Percentiles rank a stretch among this genome's conserved stretches.
phyloP scores from a whole-genome alignment of 176 grass and related monocot species.

The Melocanna baccifera region DNA sequence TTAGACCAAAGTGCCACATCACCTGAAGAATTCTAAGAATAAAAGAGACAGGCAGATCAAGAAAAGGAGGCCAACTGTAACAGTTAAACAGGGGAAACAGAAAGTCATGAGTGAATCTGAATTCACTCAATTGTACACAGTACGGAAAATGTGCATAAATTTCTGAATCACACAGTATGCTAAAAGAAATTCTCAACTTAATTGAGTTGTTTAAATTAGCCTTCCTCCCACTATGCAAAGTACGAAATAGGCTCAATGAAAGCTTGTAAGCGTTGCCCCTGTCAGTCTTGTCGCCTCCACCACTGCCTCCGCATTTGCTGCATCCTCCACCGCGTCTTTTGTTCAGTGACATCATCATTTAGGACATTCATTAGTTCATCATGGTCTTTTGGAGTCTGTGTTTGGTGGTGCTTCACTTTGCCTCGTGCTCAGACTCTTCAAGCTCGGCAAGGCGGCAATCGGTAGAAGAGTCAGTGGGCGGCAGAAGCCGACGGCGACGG shows the following conservation, averaged over 20 bases:
- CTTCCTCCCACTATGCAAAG: constrained; percentile 19
- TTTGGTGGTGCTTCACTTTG: no score
- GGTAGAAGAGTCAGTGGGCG: no score
- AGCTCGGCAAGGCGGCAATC: no score
- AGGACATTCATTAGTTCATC: no score
- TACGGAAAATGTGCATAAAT: background rate
- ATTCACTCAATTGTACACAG: background rate
- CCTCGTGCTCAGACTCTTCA: no score
- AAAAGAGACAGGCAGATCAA: background rate
- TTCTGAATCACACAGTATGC: background rate
- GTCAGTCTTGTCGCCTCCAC: no score
- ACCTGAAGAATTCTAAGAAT: constrained; percentile 11
- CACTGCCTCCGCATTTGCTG: no score
- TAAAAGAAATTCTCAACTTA: background rate
- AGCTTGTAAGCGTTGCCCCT: background rate
- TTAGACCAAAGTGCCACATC: constrained; percentile 24
- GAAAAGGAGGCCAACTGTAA: background rate
- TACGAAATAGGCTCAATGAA: background rate
- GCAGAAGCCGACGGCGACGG: no score
- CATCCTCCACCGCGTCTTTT: no score
- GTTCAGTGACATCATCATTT: no score
- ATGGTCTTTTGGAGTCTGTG: no score
- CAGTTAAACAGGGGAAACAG: background rate
- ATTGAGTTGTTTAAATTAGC: constrained; percentile 19
- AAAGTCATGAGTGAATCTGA: background rate